Evolutionary conservation across 371 early-diverging fungal genomes (phyloP), one percentile per base, ranked within the genome.

Genomic region (Funneliformis caledonium): DNA sequence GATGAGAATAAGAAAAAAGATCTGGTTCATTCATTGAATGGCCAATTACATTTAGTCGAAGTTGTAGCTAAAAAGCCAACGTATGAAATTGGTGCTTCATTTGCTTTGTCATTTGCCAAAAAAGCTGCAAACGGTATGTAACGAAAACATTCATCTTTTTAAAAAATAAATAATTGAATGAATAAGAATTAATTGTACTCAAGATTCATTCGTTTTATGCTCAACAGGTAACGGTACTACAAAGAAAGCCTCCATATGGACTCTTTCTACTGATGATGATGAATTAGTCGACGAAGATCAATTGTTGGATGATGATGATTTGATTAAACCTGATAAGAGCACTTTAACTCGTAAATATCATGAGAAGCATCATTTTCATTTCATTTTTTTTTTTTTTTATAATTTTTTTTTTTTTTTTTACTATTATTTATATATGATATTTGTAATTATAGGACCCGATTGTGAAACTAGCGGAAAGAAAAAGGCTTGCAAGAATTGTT

Each of bases 401-500:
- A n/a, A n/a, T n/a, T n/a, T n/a, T n/a, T 37, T 4, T 33, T n/a
- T 69, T n/a, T 43, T 3, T 4, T 42, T n/a, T 33, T 43, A 73
- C 3, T 61, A 16, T 65, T 33, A 22, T 33, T 50, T 60, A 62
- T 14, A 19, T 77, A 19, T 52, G 50, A 72, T 22, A 64, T 69
- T 31, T 64, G 19, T 56, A 56, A 56, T 56, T 70, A 72, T 76
- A 86, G 88, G 87, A n/a, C 94, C 94, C 9, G 93, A 90, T 77
- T 90, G 90, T 82, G 91, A 90, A 84, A 87, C 90, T 76, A 92
- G 88, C 74, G 89, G 92, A 47, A 95, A 94, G 85, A 89, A 92
- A 83, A 97, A 97, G 86, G 97, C 98, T 52, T 99, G 99, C 89
- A 98, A 98, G 89, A 94, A 97, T 88, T 99, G 99, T 85, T 91